Base-by-base conservation (phyloP, 371 early-diverging fungal genomes). In the Lichtheimia ornata region DNA sequence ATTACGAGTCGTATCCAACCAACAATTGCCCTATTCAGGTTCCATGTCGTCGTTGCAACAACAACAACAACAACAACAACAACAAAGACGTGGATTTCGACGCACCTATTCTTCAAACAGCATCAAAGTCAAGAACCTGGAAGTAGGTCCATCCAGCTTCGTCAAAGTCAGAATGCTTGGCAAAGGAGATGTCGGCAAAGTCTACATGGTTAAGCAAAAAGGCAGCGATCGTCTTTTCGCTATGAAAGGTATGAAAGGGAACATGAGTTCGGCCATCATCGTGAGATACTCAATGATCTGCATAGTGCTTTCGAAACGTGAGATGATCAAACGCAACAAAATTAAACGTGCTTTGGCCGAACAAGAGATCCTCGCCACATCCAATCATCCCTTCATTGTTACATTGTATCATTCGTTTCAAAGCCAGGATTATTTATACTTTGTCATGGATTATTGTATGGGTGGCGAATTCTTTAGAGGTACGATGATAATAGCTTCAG, bases 401-500 rank as follows among this genome's bases (percentile, higher is more conserved):
- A 93, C 98, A 17, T 83, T 99, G 49, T 95, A 96, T 75, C 95
- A 96, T 81, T 92, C 93, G 0, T 98, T 99, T 74, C 97, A 98
- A 76, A 92, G 92, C 53, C 90, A 94, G 61, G 92, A 94, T 57
- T 87, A 96, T 65, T 75, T 99, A 24, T 98, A 95, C 73, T 90
- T 99, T 68, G 91, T 97, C 59, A 96, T 98, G 94, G 99, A 99
- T 65, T 99, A 97, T 79, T 97, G 99, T 63, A 83, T 91, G 63
- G 99, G 99, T 54, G 99, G 99, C 50, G 99, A 99, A 75, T 97
- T 96, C 71, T 96, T 94, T 72, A 72, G 94, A 77, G 92, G 85
- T 85, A 72, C 58, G 44, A 28, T 22, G 1, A 22, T 22, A 12
- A 75, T 22, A 12, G 75, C 71, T 42, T 94, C 94, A 69, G 70